Evolutionary conservation across 805 yeast genomes (phyloP).

Genomic region (Candida yuanshanica): DNA sequence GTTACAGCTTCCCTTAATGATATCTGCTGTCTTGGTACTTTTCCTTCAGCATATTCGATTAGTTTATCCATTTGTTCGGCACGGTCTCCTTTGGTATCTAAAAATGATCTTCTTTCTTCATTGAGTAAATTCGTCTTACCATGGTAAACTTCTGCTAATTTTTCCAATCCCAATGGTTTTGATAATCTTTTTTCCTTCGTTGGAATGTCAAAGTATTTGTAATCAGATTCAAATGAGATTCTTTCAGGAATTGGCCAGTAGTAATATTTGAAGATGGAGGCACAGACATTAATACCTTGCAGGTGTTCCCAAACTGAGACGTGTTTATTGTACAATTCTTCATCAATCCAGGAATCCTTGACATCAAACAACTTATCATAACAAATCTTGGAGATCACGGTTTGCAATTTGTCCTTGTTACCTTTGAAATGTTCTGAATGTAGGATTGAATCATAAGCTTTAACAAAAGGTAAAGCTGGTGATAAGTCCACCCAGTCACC

Average conservation of each 20-base stretch:
- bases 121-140: slow-evolving; percentile 3
- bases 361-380: slow-evolving; percentile 16
- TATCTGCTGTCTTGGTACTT: slow-evolving; percentile 6
- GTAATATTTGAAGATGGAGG: slow-evolving; percentile 24
- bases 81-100: slow-evolving; percentile 4
- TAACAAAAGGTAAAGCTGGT: slow-evolving; percentile 22
- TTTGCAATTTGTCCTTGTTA: slow-evolving; percentile 3
- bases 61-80: slow-evolving; percentile 6
- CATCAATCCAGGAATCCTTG: slow-evolving; percentile 23
- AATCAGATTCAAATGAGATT: slow-evolving; percentile 23
- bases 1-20: slow-evolving; percentile 7
- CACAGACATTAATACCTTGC: slow-evolving; percentile 23
- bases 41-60: slow-evolving; percentile 3
- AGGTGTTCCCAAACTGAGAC: slow-evolving; percentile 21
- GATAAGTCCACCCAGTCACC: slow-evolving; percentile 27
- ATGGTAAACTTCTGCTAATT: slow-evolving; percentile 13
- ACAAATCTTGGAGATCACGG: slow-evolving; percentile 14
- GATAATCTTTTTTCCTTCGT: slow-evolving; percentile 16
- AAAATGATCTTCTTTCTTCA: slow-evolving; percentile 4
- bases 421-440: slow-evolving; percentile 4
- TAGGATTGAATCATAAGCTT: slow-evolving; percentile 22
- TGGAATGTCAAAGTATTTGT: slow-evolving; percentile 22
- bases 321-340: slow-evolving; percentile 9
- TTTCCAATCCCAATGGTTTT: slow-evolving; percentile 18
- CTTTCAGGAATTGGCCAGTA: slow-evolving; percentile 25